A percentile compares a stretch with the other conserved stretches of the same genome.
phyloP scores from a whole-genome alignment of 306 rosid genomes.

The Pyrus betulifolia region DNA sequence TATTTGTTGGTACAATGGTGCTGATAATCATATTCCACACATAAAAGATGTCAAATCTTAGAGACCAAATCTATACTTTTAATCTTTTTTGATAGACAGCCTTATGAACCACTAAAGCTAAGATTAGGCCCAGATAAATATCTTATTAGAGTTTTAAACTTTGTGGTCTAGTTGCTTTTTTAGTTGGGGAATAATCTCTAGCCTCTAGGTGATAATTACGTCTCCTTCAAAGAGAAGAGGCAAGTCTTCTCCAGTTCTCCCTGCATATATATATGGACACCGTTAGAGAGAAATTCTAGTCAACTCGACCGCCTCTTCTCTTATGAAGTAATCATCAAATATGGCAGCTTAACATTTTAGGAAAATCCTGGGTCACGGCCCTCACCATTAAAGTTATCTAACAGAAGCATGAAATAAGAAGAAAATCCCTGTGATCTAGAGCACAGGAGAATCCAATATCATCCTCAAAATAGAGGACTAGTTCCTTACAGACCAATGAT shows the following conservation, averaged over 20 bases:
- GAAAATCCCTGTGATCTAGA: background rate
- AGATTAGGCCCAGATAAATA: background rate
- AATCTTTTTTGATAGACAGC: background rate
- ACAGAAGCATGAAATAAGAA: background rate
- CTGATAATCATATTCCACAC: background rate
- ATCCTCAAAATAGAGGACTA: background rate
- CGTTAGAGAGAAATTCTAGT: background rate
- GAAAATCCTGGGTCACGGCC: background rate
- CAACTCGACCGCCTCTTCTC: background rate
- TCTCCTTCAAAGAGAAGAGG: background rate
- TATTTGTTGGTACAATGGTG: too few relatives aligned
- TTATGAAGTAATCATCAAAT: background rate
- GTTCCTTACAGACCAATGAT: background rate
- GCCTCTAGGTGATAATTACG: background rate
- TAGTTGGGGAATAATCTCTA: background rate
- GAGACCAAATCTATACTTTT: background rate
- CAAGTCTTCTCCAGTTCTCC: background rate
- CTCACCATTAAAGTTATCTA: background rate
- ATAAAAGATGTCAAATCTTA: background rate
- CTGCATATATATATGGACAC: background rate
- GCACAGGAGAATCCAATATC: background rate
- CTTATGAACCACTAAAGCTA: background rate
- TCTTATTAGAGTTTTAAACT: background rate
- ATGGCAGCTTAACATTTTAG: background rate
- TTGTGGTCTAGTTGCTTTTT: background rate